phyloP scores from a whole-genome alignment of 345 rosid genomes.

The Noccaea caerulescens region DNA sequence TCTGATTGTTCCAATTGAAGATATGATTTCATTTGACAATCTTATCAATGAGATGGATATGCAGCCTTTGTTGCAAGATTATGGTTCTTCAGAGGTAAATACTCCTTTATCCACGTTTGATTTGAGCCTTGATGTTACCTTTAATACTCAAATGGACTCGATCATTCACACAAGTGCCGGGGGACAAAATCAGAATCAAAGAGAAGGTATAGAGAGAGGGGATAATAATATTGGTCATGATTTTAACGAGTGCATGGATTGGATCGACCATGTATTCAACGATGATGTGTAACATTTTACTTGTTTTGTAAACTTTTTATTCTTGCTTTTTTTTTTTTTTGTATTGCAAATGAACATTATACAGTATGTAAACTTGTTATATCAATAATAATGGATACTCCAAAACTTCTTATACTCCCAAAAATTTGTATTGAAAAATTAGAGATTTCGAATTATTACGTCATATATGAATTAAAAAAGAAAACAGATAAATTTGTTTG shows the following conservation, averaged over 20 bases:
- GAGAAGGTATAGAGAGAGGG: neutral
- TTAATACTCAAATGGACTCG: no score
- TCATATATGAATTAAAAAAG: no score
- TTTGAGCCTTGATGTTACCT: neutral
- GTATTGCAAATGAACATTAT: no score
- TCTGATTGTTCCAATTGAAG: neutral
- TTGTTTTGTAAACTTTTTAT: neutral
- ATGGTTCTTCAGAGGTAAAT: neutral
- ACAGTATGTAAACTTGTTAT: no score
- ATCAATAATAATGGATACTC: no score
- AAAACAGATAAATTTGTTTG: neutral
- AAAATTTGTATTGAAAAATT: no score
- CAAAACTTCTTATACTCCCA: no score
- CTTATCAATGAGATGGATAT: neutral
- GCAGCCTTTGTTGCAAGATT: neutral
- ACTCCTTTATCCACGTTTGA: neutral
- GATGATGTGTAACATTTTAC: neutral
- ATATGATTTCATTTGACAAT: slow-evolving; percentile 17
- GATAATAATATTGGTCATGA: neutral
- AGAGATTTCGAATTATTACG: no score
- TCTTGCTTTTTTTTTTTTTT: neutral
- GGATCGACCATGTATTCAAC: neutral
- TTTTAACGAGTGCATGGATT: neutral
- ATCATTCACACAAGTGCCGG: no score
- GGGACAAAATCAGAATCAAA: no score